These are phyloP conservation scores for Sisymbrium irio DNA, from an alignment of 345 rosid species.

Conservation along the genomic window DNA sequence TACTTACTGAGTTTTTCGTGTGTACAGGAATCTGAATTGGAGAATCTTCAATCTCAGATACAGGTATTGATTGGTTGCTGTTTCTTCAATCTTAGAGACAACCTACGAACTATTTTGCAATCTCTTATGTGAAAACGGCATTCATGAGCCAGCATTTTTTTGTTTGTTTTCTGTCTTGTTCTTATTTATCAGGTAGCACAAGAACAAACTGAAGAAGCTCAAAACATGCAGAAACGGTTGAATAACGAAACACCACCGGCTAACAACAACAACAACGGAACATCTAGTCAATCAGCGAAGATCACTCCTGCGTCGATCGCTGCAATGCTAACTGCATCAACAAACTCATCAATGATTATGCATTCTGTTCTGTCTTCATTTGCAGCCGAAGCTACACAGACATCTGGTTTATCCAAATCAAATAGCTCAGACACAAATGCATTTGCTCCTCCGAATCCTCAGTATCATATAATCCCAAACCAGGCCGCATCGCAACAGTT, in stretches of 20 bases:
- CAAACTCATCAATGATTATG: conserved; percentile 80
- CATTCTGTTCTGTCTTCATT: conserved; percentile 81
- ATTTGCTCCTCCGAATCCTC: conserved; percentile 40
- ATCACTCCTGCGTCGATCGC: conserved; percentile 76
- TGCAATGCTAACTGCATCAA: conserved; percentile 83
- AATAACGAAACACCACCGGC: conserved; percentile 20
- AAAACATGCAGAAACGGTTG: conserved; percentile 59
- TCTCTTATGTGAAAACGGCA: not conserved
- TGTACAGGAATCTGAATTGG: conserved; percentile 73
- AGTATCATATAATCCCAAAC: conserved; percentile 55
- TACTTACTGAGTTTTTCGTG: conserved; percentile 6
- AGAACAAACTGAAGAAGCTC: conserved; percentile 63
- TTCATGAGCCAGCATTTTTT: not conserved
- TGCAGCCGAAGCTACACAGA: conserved; percentile 85
- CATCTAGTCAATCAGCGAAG: conserved; percentile 50
- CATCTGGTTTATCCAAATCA: conserved; percentile 47
- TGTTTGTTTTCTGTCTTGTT: not conserved
- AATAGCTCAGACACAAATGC: conserved; percentile 44
- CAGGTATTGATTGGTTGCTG: conserved; percentile 44
- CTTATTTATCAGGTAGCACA: conserved; percentile 56
- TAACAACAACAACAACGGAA: conserved; percentile 30
- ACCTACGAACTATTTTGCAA: not conserved
- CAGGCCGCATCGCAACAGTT: conserved; percentile 49
- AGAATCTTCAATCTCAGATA: conserved; percentile 69
- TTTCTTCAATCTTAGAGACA: not conserved